These are phyloP conservation scores for Mycena leptocephala DNA, from an alignment of 768 basidiomycete species.

Conservation along the genomic window DNA sequence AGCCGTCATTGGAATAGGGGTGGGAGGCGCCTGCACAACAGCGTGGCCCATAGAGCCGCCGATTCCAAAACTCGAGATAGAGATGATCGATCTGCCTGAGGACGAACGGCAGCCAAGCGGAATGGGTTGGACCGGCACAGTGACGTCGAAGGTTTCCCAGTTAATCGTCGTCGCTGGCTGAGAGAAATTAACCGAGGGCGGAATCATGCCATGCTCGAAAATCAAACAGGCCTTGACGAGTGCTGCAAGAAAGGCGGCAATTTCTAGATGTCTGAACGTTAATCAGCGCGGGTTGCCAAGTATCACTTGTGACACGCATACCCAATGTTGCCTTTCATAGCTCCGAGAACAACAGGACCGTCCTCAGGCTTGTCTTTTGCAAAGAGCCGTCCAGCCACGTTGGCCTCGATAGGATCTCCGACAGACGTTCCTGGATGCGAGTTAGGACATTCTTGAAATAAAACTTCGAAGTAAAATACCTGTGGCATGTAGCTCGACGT, in stretches of 20 bases:
- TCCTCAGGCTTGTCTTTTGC: conserved; percentile 23
- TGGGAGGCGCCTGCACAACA: conserved; percentile 45
- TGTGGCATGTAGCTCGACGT: conserved; percentile 59
- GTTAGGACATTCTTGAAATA: background rate
- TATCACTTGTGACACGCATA: conserved; percentile 19
- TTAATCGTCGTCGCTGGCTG: conserved; percentile 43
- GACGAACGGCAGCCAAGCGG: conserved; percentile 37
- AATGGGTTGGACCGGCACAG: conserved; percentile 41
- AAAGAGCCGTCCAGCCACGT: conserved; percentile 54
- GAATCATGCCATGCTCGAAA: conserved; percentile 44
- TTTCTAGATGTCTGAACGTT: conserved; percentile 16
- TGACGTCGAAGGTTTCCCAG: conserved; percentile 45
- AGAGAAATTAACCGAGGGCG: conserved; percentile 49
- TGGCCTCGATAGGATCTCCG: conserved; percentile 61
- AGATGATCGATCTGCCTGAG: conserved; percentile 42
- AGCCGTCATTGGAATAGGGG: background rate
- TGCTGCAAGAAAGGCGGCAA: conserved; percentile 28
- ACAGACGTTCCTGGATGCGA: conserved; percentile 44
- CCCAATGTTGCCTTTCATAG: conserved; percentile 55
- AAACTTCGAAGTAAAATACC: conserved; percentile 31
- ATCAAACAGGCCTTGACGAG: conserved; percentile 49
- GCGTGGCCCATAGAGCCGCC: conserved; percentile 50
- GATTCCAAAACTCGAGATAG: conserved; percentile 49
- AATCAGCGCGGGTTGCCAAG: conserved; percentile 7
- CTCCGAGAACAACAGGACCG: conserved; percentile 44